phyloP scores from a whole-genome alignment of 192 early-diverging fungal species.

The Pilobolus umbonatus region DNA sequence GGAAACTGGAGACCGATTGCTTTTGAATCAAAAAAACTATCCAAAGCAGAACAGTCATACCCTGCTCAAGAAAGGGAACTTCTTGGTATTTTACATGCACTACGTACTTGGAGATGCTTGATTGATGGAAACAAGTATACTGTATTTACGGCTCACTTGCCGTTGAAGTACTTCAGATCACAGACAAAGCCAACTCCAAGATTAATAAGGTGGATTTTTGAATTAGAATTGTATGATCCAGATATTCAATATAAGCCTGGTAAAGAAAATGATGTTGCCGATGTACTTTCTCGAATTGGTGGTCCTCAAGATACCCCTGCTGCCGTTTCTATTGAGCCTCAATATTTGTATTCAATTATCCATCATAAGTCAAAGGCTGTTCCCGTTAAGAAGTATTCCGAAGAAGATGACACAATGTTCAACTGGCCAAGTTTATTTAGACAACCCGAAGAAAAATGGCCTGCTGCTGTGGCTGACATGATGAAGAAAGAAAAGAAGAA shows the following conservation, averaged over 20 bases:
- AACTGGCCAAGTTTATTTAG: constrained; percentile 5
- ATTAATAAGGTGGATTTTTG: constrained; percentile 1
- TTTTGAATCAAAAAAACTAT: constrained; percentile 32
- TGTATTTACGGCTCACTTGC: constrained; percentile 3
- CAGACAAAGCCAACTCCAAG: not conserved
- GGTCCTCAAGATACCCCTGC: not conserved
- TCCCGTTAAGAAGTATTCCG: not conserved
- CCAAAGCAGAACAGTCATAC: constrained; percentile 23
- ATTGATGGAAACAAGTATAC: constrained; percentile 4
- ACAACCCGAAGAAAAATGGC: not conserved
- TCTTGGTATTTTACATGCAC: constrained; percentile 1
- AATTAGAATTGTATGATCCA: constrained; percentile 10
- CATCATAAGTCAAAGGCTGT: not conserved
- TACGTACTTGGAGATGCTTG: constrained; percentile 14
- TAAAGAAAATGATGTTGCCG: not conserved
- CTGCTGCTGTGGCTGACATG: not conserved
- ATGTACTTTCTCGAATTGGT: not conserved
- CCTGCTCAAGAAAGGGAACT: constrained; percentile 17
- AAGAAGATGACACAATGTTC: too few species aligned
- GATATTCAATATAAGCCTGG: constrained; percentile 16
- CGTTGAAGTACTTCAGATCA: constrained; percentile 2
- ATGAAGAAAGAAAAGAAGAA: too few species aligned
- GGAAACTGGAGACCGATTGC: constrained; percentile 24
- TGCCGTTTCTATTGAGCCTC: not conserved
- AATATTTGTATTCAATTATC: not conserved